Conservation (phyloP, 192 early-diverging fungal genomes). For the Thamnidium elegans region DNA sequence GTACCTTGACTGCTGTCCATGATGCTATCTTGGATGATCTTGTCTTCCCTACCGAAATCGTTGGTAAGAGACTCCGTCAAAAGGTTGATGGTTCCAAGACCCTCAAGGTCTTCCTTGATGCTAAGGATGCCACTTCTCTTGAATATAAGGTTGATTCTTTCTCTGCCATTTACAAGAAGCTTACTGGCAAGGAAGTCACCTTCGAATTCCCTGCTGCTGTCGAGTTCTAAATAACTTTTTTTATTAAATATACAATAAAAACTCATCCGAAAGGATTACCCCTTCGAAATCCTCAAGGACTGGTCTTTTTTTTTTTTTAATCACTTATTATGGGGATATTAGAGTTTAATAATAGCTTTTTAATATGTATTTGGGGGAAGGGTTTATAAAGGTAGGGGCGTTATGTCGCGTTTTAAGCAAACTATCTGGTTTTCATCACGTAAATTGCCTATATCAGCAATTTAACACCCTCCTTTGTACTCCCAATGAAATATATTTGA, state of each 20-base stretch:
- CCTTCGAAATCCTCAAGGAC: neutral
- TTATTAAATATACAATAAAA: neutral
- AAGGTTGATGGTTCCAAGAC: conserved; percentile 91
- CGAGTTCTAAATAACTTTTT: conserved; percentile 14
- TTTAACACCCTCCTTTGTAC: too few species aligned
- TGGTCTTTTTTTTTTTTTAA: neutral
- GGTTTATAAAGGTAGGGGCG: too few species aligned
- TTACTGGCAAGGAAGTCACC: conserved; percentile 97
- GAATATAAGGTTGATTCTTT: conserved; percentile 99
- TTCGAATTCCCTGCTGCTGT: conserved; percentile 88
- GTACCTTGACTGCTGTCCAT: conserved; percentile 96
- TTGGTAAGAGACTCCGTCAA: conserved; percentile 97
- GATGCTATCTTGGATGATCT: conserved; percentile 96
- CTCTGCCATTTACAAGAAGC: conserved; percentile 89
- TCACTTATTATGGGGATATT: neutral
- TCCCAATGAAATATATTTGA: too few species aligned
- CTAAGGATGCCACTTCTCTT: conserved; percentile 95
- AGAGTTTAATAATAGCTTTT: neutral
- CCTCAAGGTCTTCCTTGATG: conserved; percentile 95
- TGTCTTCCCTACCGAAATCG: conserved; percentile 98
- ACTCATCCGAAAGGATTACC: neutral
- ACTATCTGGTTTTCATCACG: too few species aligned
- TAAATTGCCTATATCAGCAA: too few species aligned
- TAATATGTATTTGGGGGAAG: too few species aligned
- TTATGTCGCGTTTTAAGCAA: too few species aligned